These are phyloP conservation scores for Acidomyces sp. DNA, from an alignment of 495 filamentous ascomycete genomes.

Conservation along the genomic window DNA sequence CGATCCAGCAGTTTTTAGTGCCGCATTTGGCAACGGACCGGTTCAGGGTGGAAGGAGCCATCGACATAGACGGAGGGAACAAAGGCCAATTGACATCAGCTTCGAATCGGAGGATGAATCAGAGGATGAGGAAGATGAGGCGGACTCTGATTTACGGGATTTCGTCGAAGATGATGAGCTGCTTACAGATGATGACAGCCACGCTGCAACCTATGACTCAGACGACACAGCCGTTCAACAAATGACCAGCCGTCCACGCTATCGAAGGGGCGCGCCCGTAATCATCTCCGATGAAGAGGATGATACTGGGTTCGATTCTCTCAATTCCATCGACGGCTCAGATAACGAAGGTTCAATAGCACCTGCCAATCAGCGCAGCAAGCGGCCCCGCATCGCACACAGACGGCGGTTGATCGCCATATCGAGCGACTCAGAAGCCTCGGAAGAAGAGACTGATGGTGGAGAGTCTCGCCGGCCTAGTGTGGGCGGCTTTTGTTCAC, in stretches of 20 bases:
- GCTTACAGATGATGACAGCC: background rate
- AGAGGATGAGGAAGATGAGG: slow-evolving; percentile 29
- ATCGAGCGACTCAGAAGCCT: slow-evolving; percentile 11
- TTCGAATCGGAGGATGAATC: slow-evolving; percentile 10
- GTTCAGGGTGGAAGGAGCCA: background rate
- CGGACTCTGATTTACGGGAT: slow-evolving; percentile 22
- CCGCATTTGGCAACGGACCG: background rate
- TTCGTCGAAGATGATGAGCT: slow-evolving; percentile 25
- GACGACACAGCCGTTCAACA: slow-evolving; percentile 8
- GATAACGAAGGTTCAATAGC: slow-evolving; percentile 15
- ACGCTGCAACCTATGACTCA: background rate
- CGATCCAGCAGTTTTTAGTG: slow-evolving; percentile 1
- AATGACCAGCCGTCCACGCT: background rate
- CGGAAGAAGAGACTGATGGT: slow-evolving; percentile 9
- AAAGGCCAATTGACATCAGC: background rate
- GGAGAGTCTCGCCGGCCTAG: background rate
- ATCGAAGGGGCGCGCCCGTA: background rate
- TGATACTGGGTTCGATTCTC: slow-evolving; percentile 1
- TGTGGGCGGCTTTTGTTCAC: slow-evolving; percentile 8
- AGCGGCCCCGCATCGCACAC: slow-evolving; percentile 2
- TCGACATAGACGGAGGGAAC: slow-evolving; percentile 19
- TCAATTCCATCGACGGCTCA: slow-evolving; percentile 8
- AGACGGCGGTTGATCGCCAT: slow-evolving; percentile 2
- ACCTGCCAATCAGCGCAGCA: slow-evolving; percentile 2
- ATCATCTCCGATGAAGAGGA: slow-evolving; percentile 17